Evolutionary conservation across 352 stramenopile genomes (phyloP).

Genomic region (Globisporangium irregulare): DNA sequence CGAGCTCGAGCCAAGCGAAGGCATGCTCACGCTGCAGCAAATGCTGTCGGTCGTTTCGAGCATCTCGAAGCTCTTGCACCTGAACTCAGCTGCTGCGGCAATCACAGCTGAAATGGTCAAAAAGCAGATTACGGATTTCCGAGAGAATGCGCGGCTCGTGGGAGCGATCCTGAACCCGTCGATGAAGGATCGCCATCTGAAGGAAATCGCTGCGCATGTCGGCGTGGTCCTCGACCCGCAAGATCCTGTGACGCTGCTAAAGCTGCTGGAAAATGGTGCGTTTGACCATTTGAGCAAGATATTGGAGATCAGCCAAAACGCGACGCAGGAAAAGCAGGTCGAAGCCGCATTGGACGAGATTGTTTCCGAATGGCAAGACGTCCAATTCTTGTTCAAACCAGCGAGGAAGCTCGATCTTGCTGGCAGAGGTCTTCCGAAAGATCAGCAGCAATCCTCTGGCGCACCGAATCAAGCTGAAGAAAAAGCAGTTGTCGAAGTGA

Average conservation of each 20-base stretch:
- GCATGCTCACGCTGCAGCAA: conserved; percentile 37
- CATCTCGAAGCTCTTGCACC: conserved; percentile 53
- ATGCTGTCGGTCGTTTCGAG: conserved; percentile 55
- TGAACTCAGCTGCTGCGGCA: conserved; percentile 51
- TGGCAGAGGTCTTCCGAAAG: neutral
- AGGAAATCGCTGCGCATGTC: conserved; percentile 48
- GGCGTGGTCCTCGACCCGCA: conserved; percentile 40
- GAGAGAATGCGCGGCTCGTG: conserved; percentile 61
- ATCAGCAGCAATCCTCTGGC: neutral
- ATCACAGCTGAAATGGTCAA: conserved; percentile 71
- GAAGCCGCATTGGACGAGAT: conserved; percentile 50
- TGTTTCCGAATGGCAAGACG: conserved; percentile 40
- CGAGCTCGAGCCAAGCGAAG: conserved; percentile 58
- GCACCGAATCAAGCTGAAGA: neutral
- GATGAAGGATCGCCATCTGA: conserved; percentile 65
- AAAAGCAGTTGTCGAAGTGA: neutral
- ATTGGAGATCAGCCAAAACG: conserved; percentile 61
- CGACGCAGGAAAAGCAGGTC: conserved; percentile 63
- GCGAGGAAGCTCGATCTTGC: neutral
- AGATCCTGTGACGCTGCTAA: conserved; percentile 64
- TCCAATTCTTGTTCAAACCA: conserved; percentile 45
- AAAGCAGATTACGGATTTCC: conserved; percentile 80
- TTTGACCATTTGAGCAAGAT: conserved; percentile 51
- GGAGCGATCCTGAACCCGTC: conserved; percentile 61
- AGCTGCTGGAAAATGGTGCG: conserved; percentile 64